phyloP scores from a whole-genome alignment of 345 rosid genomes.

The Rhizophora apiculata region DNA sequence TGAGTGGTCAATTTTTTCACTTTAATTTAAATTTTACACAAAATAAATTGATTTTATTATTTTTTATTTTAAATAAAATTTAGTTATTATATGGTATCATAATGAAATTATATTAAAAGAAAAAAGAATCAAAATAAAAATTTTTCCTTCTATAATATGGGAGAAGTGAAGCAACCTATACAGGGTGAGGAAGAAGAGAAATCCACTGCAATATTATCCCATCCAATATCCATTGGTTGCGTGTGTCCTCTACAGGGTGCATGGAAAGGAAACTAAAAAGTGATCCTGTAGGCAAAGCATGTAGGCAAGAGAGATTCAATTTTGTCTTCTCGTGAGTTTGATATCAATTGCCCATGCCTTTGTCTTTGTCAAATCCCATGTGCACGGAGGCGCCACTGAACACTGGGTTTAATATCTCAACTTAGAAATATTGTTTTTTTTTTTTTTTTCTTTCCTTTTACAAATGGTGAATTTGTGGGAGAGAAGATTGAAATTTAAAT shows the following conservation, averaged over 20 bases:
- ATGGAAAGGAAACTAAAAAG: background rate
- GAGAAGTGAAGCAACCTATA: background rate
- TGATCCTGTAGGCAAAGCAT: constrained; percentile 29
- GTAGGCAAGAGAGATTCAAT: constrained; percentile 25
- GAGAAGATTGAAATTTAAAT: too few species aligned
- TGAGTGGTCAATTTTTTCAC: constrained; percentile 21
- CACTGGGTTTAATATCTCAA: background rate
- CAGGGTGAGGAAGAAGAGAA: constrained; percentile 7
- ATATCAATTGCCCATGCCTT: constrained; percentile 4
- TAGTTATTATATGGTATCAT: too few species aligned
- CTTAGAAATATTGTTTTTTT: background rate
- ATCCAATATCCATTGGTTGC: background rate
- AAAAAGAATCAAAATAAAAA: too few species aligned
- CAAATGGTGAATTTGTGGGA: too few species aligned
- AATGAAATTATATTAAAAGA: too few species aligned
- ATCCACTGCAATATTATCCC: constrained; percentile 9
- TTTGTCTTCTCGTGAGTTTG: constrained; percentile 29
- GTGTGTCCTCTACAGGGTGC: background rate
- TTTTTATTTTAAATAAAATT: too few species aligned
- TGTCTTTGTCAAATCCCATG: constrained; percentile 11
- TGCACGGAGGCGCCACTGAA: background rate
- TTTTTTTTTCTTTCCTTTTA: background rate
- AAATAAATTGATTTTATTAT: too few species aligned
- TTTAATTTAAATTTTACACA: background rate
- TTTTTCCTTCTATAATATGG: background rate